A percentile compares a stretch with the other conserved stretches of the same genome.
phyloP scores from a whole-genome alignment of 495 filamentous ascomycete species.

The Aspergillus nidulans region DNA sequence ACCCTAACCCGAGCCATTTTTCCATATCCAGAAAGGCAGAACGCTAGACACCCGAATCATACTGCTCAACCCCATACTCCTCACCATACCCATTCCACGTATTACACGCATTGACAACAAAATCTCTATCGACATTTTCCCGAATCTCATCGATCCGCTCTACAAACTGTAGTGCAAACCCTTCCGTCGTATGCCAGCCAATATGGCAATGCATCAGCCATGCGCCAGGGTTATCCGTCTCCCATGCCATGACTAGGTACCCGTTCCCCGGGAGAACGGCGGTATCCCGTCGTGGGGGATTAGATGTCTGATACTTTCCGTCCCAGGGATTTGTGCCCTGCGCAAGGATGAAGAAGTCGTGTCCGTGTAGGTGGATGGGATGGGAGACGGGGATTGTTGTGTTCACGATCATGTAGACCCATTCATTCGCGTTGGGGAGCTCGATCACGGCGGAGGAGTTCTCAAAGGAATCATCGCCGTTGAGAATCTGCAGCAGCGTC shows the following conservation, averaged over 20 bases:
- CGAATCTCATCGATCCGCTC: conserved; percentile 32
- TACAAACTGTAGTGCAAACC: conserved; percentile 44
- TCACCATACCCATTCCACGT: conserved; percentile 14
- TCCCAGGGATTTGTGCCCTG: conserved; percentile 44
- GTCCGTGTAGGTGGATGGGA: conserved; percentile 83
- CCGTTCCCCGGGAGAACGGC: conserved; percentile 49
- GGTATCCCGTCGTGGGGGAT: conserved; percentile 57
- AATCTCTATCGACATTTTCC: conserved; percentile 9
- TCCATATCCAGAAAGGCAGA: too few species aligned
- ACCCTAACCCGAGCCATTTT: too few species aligned
- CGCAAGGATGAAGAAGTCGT: conserved; percentile 53
- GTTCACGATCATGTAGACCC: conserved; percentile 50
- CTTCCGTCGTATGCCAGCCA: conserved; percentile 41
- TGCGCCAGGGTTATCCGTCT: conserved; percentile 49
- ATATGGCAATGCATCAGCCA: conserved; percentile 55
- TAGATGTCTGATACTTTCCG: conserved; percentile 15
- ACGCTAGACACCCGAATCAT: neutral
- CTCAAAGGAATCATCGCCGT: conserved; percentile 12
- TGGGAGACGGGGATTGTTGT: conserved; percentile 59
- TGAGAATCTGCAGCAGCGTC: conserved; percentile 22
- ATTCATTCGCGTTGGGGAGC: conserved; percentile 58
- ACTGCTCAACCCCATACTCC: neutral
- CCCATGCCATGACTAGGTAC: conserved; percentile 46
- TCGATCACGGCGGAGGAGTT: conserved; percentile 25
- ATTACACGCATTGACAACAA: conserved; percentile 10